Evolutionary conservation across 371 early-diverging fungal species (phyloP).

Genomic region (Mortierella sp.): DNA sequence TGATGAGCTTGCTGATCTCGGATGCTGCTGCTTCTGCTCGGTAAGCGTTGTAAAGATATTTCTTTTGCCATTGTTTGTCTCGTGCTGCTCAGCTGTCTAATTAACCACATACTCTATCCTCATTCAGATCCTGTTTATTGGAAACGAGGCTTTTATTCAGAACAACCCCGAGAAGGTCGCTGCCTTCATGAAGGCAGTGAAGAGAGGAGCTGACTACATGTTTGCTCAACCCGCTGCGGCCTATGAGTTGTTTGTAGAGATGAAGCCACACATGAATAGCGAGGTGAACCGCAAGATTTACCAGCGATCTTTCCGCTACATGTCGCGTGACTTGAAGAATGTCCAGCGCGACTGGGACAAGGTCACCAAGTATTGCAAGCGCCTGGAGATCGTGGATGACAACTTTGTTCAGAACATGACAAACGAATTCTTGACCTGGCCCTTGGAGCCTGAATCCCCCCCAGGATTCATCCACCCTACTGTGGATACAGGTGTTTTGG

Average conservation of each 20-base stretch:
- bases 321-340: slow-evolving; percentile 71
- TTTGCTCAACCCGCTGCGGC: slow-evolving; percentile 65
- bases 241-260: slow-evolving; percentile 67
- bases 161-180: slow-evolving; percentile 70
- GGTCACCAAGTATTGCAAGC: slow-evolving; percentile 75
- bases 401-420: slow-evolving; percentile 72
- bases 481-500: slow-evolving; percentile 63
- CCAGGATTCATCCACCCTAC: slow-evolving; percentile 59
- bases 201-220: slow-evolving; percentile 68
- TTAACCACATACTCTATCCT: neutral
- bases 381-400: slow-evolving; percentile 67
- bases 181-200: slow-evolving; percentile 68
- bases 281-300: slow-evolving; percentile 73
- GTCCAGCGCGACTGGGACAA: slow-evolving; percentile 79
- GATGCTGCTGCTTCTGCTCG: slow-evolving; percentile 78
- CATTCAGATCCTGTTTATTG: slow-evolving; percentile 69
- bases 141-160: slow-evolving; percentile 70
- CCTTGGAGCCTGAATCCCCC: slow-evolving; percentile 56
- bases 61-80: neutral
- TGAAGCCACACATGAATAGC: slow-evolving; percentile 70
- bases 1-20: slow-evolving; percentile 75
- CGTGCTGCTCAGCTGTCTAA: neutral
- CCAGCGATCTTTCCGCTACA: slow-evolving; percentile 74
- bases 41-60: slow-evolving; percentile 39
- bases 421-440: slow-evolving; percentile 68